Conservation (phyloP, 1,284 basidiomycete genomes). For the Phellopilus nigrolimitatus region DNA sequence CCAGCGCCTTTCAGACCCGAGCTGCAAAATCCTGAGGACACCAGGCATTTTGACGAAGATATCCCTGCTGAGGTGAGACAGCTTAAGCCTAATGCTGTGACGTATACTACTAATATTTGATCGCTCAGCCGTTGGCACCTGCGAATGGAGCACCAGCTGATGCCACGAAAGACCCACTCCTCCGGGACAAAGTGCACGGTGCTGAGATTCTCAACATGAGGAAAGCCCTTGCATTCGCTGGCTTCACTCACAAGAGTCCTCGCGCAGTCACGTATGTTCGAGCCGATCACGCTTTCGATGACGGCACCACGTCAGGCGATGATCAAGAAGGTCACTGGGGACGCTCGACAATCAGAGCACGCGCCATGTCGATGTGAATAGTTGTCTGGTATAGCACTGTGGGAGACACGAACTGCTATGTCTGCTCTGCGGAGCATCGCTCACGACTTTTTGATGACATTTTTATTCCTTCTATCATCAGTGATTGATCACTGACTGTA, state of each 20-base stretch:
- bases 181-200: slow-evolving; percentile 81
- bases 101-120: not conserved
- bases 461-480: slow-evolving; percentile 1
- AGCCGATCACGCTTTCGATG: slow-evolving; percentile 66
- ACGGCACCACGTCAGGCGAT: slow-evolving; percentile 45
- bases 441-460: slow-evolving; percentile 8
- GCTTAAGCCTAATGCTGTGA: slow-evolving; percentile 6
- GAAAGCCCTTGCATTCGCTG: slow-evolving; percentile 87
- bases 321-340: slow-evolving; percentile 50
- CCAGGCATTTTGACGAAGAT: slow-evolving; percentile 87
- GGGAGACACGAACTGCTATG: slow-evolving; percentile 22
- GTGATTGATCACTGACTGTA: not conserved
- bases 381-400: slow-evolving; percentile 13
- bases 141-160: slow-evolving; percentile 82
- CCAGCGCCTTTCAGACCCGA: slow-evolving; percentile 87
- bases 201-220: slow-evolving; percentile 83
- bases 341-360: slow-evolving; percentile 54
- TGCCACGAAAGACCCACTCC: slow-evolving; percentile 82
- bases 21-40: slow-evolving; percentile 75
- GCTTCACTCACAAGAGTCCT: slow-evolving; percentile 85
- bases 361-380: slow-evolving; percentile 72
- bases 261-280: slow-evolving; percentile 68
- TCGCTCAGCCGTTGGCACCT: slow-evolving; percentile 72
- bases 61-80: slow-evolving; percentile 82
- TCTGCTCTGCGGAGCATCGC: not conserved